A percentile compares a stretch with the other conserved stretches of the same genome.
Conservation (phyloP, 108 stramenopile genomes). For the Nitzschia sp. region DNA sequence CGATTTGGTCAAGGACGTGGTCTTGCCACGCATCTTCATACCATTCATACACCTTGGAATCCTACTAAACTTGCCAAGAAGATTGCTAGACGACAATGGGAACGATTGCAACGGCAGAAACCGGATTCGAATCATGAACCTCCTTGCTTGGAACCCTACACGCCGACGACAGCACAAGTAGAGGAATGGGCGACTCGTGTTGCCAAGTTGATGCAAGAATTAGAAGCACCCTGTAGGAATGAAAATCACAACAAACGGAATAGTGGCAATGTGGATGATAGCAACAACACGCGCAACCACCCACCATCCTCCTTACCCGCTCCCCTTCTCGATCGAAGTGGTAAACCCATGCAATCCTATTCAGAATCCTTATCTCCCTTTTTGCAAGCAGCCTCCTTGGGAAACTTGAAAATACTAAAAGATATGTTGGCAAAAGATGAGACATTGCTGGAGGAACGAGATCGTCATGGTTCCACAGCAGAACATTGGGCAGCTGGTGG, state of each 20-base stretch:
- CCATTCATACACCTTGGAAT: constrained; percentile 86
- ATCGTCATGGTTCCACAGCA: constrained; percentile 74
- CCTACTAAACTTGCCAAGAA: constrained; percentile 59
- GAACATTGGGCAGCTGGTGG: constrained; percentile 89
- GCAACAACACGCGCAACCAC: background rate
- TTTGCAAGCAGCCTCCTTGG: constrained; percentile 68
- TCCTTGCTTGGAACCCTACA: constrained; percentile 29
- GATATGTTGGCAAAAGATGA: constrained; percentile 23
- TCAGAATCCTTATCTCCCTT: constrained; percentile 69
- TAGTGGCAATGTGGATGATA: background rate
- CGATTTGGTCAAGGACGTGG: constrained; percentile 75
- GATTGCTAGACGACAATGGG: constrained; percentile 34
- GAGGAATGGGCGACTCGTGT: constrained; percentile 64
- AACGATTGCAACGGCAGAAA: constrained; percentile 31
- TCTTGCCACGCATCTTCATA: constrained; percentile 74
- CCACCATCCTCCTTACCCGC: too few relatives aligned
- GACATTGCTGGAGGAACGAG: constrained; percentile 45
- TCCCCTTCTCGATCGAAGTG: constrained; percentile 56
- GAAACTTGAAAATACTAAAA: constrained; percentile 41
- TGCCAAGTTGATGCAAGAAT: constrained; percentile 46
- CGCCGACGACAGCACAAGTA: constrained; percentile 58
- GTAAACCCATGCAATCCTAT: constrained; percentile 50
- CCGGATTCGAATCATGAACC: background rate
- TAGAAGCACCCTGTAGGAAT: constrained; percentile 25
- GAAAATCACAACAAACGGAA: constrained; percentile 7